Evolutionary conservation across 306 rosid species (phyloP).

Genomic region (Cicer pinnatifidum): DNA sequence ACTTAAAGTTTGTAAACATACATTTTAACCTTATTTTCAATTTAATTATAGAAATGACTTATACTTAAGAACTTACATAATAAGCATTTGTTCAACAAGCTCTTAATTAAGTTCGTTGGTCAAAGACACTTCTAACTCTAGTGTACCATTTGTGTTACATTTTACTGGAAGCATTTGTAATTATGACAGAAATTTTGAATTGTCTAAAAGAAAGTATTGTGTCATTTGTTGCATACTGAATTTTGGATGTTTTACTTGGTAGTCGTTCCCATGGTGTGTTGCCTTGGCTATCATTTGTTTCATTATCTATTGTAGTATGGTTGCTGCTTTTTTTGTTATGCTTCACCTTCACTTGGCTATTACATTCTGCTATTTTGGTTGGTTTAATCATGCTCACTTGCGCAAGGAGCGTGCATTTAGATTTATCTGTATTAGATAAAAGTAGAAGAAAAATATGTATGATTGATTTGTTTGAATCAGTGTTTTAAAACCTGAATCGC

Average conservation of each 20-base stretch:
- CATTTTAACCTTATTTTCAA: too few relatives aligned
- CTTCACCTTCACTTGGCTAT: conserved; percentile 30
- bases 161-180: background rate
- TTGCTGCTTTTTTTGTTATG: background rate
- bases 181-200: background rate
- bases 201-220: background rate
- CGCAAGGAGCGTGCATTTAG: conserved; percentile 10
- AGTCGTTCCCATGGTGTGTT: background rate
- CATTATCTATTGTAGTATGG: background rate
- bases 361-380: conserved; percentile 12
- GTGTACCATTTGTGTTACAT: background rate
- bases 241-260: conserved; percentile 31
- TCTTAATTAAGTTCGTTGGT: background rate
- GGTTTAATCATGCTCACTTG: conserved; percentile 37
- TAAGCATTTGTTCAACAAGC: background rate
- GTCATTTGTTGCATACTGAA: background rate
- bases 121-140: background rate
- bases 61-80: too few relatives aligned
- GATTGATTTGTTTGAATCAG: conserved; percentile 2
- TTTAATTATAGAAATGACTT: too few relatives aligned
- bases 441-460: background rate
- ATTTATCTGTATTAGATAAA: conserved; percentile 15
- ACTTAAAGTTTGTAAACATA: too few relatives aligned
- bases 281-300: conserved; percentile 18
- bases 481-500: too few relatives aligned